These are phyloP conservation scores for Nigrospora sphaerica DNA, from an alignment of 2,329 filamentous ascomycete species.

Conservation along the genomic window DNA sequence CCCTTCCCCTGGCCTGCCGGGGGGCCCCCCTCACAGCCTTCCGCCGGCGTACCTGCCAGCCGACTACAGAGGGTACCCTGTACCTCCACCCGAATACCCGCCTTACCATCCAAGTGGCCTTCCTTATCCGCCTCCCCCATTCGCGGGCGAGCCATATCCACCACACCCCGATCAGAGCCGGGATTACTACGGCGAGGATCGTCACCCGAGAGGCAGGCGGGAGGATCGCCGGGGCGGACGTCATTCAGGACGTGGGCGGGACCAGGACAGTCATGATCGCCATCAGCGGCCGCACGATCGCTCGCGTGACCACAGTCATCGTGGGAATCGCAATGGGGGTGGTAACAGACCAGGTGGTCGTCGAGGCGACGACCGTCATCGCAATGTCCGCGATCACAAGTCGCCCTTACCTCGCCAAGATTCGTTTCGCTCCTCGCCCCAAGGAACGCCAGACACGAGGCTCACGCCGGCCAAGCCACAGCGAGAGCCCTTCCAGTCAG, in stretches of 20 bases:
- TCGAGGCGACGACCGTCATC: not conserved
- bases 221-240: not conserved
- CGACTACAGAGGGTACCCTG: not conserved
- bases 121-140: not conserved
- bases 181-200: not conserved
- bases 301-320: too few species aligned
- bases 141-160: not conserved
- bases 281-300: not conserved
- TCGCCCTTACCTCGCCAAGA: not conserved
- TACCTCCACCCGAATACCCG: not conserved
- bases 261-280: not conserved
- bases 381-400: not conserved
- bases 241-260: not conserved
- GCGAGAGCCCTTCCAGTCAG: not conserved
- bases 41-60: not conserved
- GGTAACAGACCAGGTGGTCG: too few species aligned
- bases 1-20: not conserved
- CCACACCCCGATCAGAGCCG: not conserved
- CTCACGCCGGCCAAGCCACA: not conserved
- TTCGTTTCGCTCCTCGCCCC: not conserved
- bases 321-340: too few species aligned
- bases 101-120: not conserved
- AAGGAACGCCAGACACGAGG: not conserved
- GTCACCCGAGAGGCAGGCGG: constrained; percentile 1
- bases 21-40: not conserved